Evolutionary conservation across 2,329 filamentous ascomycete species (phyloP), one percentile per base, ranked within the genome.

Genomic region (Magnaporthales sp.): DNA sequence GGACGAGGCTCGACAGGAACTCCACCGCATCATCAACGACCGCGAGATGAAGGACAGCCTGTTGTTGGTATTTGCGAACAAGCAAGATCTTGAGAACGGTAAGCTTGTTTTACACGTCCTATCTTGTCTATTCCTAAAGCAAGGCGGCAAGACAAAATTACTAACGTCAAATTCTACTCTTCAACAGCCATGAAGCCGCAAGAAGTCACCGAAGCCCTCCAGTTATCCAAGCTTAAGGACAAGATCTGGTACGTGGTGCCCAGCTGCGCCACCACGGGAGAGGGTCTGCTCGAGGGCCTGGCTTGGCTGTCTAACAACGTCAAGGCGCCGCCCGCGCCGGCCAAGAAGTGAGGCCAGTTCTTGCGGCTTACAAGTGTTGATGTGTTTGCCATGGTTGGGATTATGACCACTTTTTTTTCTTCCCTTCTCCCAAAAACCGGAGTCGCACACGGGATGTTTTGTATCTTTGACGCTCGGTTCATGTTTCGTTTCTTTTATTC

Each of bases 21-120:
- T 99, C 71, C 93, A 97, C 82, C 91, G 94, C 76, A 98, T 98
- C 80, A 92, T 98, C 81, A 95, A 96, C 79, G 95, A 98, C 78
- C 89, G 94, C 70, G 95, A 99, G 84, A 94, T 98, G 88, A 93
- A 95, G 81, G 94, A 98, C 76, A 93, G 93, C 69, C 84, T 98
- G 73, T 83, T 99, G 73, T 82, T 98, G 68, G 94, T 99, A 58
- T 98, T 99, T 78, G 95, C 95, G 75, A 99, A 99, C 84, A 99
- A 99, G 87, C 95, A 98, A 81, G 95, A 99, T 87, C 83, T 98
- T 73, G 84, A 86, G 68, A 91, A 92, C 76, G 88, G 92, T 91
- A 80, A 67, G 83, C 79, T 63, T 65, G 19, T 38, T 9, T 10
- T 11, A 62, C 19, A 29, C 26, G 11, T 31, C 15, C 2, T 19